Base-by-base conservation (phyloP, 768 basidiomycete genomes). In the Hericium rajendrae region DNA sequence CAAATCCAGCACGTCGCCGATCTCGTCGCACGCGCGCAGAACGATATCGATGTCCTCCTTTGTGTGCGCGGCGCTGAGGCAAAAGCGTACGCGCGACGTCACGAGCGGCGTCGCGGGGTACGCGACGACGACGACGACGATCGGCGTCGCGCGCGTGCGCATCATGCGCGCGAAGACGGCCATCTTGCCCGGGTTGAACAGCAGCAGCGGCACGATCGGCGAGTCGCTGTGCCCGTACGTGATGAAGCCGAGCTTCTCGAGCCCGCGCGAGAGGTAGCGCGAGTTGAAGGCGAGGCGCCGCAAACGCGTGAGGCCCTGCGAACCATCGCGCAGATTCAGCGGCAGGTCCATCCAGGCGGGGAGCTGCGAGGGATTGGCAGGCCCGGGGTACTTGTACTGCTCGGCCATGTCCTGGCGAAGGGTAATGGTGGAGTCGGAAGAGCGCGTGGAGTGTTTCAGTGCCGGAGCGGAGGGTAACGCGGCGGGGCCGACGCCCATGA, bases 121-220 rank as follows among this genome's bases (percentile, higher is more conserved):
- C 26, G 84, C 86, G 6, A 97, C 92, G 37, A 95, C 89, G 22
- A 97, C 94, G 4, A 91, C 82, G 9, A 93, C 80, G 58, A 95
- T 88, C 0, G 93, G 90, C 9, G 84, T 89, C 65, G 79, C 74
- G 48, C 89, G 77, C 43, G 70, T 65, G 62, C 81, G 78, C 93
- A 97, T 97, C 79, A 95, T 78, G 26, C 89, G 80, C 62, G 88
- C 86, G 77, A 97, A 95, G 67, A 87, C 78, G 59, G 81, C 80
- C 91, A 97, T 92, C 76, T 97, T 97, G 53, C 89, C 94, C 0
- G 91, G 91, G 69, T 91, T 83, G 79, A 92, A 98, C 37, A 98
- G 73, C 53, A 99, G 76, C 48, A 98, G 75, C 0, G 97, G 95
- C 3, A 98, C 87, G 64, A 99, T 91, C 2, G 97, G 95, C 26